These are phyloP conservation scores for Tillandsia leiboldiana DNA, from an alignment of 176 grass and related monocot species.

Conservation along the genomic window DNA sequence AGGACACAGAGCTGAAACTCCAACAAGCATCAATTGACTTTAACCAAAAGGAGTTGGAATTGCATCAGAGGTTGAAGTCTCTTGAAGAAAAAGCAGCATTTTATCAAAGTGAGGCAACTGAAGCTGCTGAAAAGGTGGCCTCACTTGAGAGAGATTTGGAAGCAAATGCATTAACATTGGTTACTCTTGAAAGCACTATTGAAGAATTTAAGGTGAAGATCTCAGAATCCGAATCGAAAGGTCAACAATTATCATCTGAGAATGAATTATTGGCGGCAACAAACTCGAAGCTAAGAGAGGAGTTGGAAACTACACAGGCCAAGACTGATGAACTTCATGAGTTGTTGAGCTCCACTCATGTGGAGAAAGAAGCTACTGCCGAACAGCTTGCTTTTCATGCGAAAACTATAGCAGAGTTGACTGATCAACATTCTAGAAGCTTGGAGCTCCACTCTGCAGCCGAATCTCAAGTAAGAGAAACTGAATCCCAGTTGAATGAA, in stretches of 20 bases:
- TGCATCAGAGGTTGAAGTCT: constrained; percentile 44
- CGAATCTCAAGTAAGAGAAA: constrained; percentile 12
- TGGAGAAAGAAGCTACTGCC: constrained; percentile 16
- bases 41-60: constrained; percentile 42
- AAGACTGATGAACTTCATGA: constrained; percentile 51
- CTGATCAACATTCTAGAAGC: constrained; percentile 5
- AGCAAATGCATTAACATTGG: constrained; percentile 55
- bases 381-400: constrained; percentile 17
- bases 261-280: constrained; percentile 31
- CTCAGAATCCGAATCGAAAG: constrained; percentile 44
- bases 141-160: constrained; percentile 71
- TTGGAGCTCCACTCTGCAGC: constrained; percentile 14
- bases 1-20: constrained; percentile 72
- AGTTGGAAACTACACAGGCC: constrained; percentile 44
- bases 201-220: constrained; percentile 43
- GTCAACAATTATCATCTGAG: constrained; percentile 37
- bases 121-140: constrained; percentile 44
- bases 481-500: constrained; percentile 15
- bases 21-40: constrained; percentile 40
- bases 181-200: constrained; percentile 45
- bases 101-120: constrained; percentile 42
- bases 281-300: constrained; percentile 46
- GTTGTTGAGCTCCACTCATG: constrained; percentile 38
- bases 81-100: constrained; percentile 40
- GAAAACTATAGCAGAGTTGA: constrained; percentile 7